Percentiles rank a stretch among this genome's conserved stretches.
Conservation (phyloP, 139 green algal species). For the Chlorella sorokiniana region DNA sequence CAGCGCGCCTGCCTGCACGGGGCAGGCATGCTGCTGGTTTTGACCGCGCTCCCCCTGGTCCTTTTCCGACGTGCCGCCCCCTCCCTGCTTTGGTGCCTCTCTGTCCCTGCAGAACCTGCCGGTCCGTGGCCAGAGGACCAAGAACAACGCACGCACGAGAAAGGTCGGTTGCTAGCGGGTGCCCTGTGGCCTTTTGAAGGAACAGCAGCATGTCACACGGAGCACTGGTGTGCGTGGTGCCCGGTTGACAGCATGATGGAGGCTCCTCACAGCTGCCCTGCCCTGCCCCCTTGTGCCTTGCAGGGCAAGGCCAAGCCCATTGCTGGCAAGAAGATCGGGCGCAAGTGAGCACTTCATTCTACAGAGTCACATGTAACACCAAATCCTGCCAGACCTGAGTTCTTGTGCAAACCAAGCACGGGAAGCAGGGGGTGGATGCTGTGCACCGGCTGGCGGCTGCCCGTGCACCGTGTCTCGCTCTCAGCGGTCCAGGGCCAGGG, state of each 20-base stretch:
- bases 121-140: slow-evolving; percentile 91
- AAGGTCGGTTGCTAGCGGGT: slow-evolving; percentile 78
- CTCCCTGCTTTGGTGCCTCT: neutral
- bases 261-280: neutral
- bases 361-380: neutral
- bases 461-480: too few species aligned
- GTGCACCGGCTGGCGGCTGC: too few species aligned
- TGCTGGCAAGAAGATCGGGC: slow-evolving; percentile 35
- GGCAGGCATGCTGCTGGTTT: too few species aligned
- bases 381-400: neutral
- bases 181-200: neutral
- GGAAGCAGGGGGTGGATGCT: too few species aligned
- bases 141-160: slow-evolving; percentile 95
- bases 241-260: neutral
- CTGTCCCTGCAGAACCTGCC: slow-evolving; percentile 76
- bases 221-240: too few species aligned
- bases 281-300: neutral
- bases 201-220: too few species aligned
- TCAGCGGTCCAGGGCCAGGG: too few species aligned
- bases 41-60: too few species aligned
- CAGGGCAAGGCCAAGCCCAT: slow-evolving; percentile 43
- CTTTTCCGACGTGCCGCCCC: neutral
- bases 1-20: too few species aligned
- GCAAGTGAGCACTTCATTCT: slow-evolving; percentile 26
- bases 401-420: too few species aligned